phyloP scores from a whole-genome alignment of 108 stramenopile species.

The Skeletonema menzelii region DNA sequence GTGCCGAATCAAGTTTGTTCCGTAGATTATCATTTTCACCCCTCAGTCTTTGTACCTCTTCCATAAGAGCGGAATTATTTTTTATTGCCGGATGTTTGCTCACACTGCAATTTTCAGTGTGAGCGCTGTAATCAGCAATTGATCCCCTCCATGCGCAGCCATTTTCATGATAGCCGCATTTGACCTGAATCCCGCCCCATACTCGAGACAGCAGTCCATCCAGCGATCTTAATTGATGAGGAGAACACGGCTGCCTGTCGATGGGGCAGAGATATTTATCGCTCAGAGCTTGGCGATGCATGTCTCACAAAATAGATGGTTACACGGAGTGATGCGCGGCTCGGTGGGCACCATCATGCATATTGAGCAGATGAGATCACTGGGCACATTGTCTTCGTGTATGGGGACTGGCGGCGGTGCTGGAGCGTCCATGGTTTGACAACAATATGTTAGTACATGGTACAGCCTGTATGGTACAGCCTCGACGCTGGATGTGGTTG shows the following conservation, averaged over 20 bases:
- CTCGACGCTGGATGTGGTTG: too few species aligned
- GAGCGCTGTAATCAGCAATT: slow-evolving; percentile 11
- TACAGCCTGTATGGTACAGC: too few species aligned
- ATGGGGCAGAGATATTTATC: slow-evolving; percentile 6
- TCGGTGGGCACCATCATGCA: slow-evolving; percentile 17
- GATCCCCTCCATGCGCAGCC: slow-evolving; percentile 30
- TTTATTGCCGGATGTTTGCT: neutral
- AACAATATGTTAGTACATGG: too few species aligned
- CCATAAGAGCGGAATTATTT: neutral
- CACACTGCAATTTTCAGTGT: neutral
- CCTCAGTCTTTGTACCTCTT: neutral
- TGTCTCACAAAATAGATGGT: slow-evolving; percentile 23
- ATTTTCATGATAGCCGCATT: slow-evolving; percentile 19
- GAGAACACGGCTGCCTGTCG: neutral
- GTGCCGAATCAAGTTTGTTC: too few species aligned
- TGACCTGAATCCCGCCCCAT: slow-evolving; percentile 25
- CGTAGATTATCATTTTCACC: too few species aligned
- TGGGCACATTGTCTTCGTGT: neutral
- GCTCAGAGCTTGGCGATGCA: slow-evolving; percentile 15
- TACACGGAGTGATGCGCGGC: slow-evolving; percentile 6
- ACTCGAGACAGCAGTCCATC: slow-evolving; percentile 13
- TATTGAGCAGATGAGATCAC: slow-evolving; percentile 23
- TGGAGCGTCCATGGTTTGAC: neutral
- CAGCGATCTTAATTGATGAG: neutral
- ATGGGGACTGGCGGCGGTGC: neutral